Percentiles rank a stretch among this genome's conserved stretches.
phyloP scores from a whole-genome alignment of 2,329 filamentous ascomycete genomes.

The Tolypocladium amazonense region DNA sequence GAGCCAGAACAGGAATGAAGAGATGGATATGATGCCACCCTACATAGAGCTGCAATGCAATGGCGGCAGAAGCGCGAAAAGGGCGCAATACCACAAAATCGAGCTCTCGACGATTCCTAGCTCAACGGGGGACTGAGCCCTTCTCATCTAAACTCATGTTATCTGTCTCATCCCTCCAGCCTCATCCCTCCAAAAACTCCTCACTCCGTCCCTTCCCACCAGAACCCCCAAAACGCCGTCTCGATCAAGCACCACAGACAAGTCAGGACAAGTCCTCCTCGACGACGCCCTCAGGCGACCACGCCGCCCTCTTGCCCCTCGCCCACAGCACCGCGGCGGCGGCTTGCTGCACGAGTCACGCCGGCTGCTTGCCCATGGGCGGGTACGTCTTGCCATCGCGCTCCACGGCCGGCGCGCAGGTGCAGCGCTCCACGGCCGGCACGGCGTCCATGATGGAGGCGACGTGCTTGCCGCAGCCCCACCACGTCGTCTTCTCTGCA shows the following conservation, averaged over 20 bases:
- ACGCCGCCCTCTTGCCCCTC: conserved; percentile 16
- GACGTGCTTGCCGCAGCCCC: conserved; percentile 54
- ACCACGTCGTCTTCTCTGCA: conserved; percentile 51
- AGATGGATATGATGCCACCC: background rate
- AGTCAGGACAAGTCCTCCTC: conserved; percentile 14
- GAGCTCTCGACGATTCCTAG: too few species aligned
- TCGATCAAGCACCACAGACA: background rate
- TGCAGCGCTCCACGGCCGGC: conserved; percentile 49
- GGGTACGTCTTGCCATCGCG: conserved; percentile 52
- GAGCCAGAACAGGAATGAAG: background rate
- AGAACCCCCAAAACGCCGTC: background rate
- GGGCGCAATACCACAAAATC: too few species aligned
- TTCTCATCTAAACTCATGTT: background rate
- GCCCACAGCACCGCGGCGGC: conserved; percentile 17
- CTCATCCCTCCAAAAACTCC: background rate
- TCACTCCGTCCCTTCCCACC: background rate
- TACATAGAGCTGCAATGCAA: background rate
- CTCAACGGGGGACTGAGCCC: too few species aligned
- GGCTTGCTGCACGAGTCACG: conserved; percentile 23
- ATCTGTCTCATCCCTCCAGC: background rate
- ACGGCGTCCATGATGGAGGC: conserved; percentile 50
- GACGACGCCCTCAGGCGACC: conserved; percentile 18
- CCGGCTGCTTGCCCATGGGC: conserved; percentile 42
- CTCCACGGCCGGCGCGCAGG: conserved; percentile 53
- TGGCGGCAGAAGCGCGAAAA: background rate